A percentile compares a stretch with the other conserved stretches of the same genome.
Conservation (phyloP, 2,329 filamentous ascomycete species). For the Aspergillus calidoustus region DNA sequence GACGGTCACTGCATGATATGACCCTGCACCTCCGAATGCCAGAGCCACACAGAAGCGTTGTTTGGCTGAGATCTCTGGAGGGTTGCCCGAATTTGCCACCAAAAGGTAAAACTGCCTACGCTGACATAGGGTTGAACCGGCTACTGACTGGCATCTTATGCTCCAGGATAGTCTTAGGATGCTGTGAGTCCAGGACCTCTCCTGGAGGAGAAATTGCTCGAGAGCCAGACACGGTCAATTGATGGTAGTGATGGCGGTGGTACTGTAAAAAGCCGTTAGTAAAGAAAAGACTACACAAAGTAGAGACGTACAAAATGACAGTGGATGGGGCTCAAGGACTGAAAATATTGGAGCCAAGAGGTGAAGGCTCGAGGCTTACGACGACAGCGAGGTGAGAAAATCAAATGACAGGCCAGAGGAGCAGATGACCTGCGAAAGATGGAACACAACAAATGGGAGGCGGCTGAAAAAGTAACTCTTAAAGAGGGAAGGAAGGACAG, state of each 20-base stretch:
- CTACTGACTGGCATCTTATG: neutral
- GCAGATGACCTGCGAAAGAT: neutral
- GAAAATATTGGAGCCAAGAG: neutral
- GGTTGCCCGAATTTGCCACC: neutral
- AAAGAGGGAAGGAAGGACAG: neutral
- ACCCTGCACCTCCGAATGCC: neutral
- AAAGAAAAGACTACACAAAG: neutral
- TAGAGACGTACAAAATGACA: neutral
- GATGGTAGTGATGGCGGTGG: too few species aligned
- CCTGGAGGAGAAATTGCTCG: neutral
- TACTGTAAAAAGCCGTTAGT: neutral
- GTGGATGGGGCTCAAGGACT: neutral
- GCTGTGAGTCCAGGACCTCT: neutral
- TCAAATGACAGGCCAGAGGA: neutral
- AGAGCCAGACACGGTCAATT: neutral
- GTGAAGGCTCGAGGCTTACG: neutral
- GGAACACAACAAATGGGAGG: neutral
- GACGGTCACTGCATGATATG: neutral
- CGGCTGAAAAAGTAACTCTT: neutral
- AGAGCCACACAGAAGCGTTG: neutral
- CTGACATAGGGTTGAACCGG: neutral
- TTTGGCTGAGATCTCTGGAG: neutral
- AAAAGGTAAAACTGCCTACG: neutral
- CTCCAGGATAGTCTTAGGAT: neutral
- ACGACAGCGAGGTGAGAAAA: neutral